Evolutionary conservation across 306 rosid genomes (phyloP).

Genomic region (Cucurbita moschata): DNA sequence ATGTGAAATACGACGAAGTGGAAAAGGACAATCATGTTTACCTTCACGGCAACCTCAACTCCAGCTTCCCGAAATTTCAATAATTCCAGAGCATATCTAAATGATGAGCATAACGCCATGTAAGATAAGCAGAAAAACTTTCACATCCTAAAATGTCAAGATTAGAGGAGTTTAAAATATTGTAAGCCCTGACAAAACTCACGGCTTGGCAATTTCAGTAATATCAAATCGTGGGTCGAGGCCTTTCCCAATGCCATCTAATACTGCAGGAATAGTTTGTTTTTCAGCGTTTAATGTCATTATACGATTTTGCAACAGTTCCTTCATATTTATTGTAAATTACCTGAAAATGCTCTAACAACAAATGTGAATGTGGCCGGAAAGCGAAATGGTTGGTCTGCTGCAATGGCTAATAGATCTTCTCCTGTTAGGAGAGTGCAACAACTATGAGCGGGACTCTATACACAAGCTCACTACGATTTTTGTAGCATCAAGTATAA

Average conservation of each 20-base stretch:
- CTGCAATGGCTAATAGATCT: slow-evolving; percentile 85
- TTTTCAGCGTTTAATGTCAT: slow-evolving; percentile 6
- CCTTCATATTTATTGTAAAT: slow-evolving; percentile 7
- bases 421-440: slow-evolving; percentile 57
- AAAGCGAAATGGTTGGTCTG: slow-evolving; percentile 95
- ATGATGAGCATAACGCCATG: slow-evolving; percentile 18
- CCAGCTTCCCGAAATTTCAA: slow-evolving; percentile 91
- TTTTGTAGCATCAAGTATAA: not conserved
- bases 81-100: slow-evolving; percentile 92
- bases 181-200: slow-evolving; percentile 20
- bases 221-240: slow-evolving; percentile 97
- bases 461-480: not conserved
- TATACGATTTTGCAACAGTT: slow-evolving; percentile 6
- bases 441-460: slow-evolving; percentile 9
- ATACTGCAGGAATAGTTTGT: slow-evolving; percentile 32
- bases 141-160: not conserved
- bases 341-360: slow-evolving; percentile 99
- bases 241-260: slow-evolving; percentile 99
- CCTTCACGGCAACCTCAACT: slow-evolving; percentile 87
- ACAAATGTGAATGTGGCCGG: slow-evolving; percentile 99
- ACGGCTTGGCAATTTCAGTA: slow-evolving; percentile 99
- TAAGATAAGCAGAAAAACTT: slow-evolving; percentile 15
- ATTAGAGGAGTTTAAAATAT: not conserved
- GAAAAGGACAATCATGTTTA: slow-evolving; percentile 9
- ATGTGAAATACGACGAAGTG: slow-evolving; percentile 10